Conservation (phyloP, 495 filamentous ascomycete species). For the Trypethelium eluteriae region DNA sequence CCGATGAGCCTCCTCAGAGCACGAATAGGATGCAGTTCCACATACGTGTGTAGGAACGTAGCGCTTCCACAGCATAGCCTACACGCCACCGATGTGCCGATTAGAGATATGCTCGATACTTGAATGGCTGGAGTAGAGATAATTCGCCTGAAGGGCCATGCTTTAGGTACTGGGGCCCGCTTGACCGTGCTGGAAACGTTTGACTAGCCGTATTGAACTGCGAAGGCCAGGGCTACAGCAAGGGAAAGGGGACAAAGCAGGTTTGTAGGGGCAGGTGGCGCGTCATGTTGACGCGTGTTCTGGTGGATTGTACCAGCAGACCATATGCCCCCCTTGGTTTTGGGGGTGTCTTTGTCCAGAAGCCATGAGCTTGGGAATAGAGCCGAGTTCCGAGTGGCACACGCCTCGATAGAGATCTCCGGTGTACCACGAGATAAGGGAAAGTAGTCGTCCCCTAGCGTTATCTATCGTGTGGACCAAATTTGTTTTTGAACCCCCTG, state of each 20-base stretch:
- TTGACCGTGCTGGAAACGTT: not conserved
- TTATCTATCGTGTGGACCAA: too few relatives aligned
- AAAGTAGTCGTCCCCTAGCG: too few relatives aligned
- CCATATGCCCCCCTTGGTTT: not conserved
- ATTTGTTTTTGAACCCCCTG: too few relatives aligned
- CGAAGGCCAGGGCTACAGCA: too few relatives aligned
- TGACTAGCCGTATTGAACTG: not conserved
- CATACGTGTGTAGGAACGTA: not conserved
- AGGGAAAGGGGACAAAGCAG: slow-evolving; percentile 3
- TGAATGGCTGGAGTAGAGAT: not conserved
- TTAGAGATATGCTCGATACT: not conserved
- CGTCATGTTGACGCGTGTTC: not conserved
- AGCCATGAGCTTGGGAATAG: not conserved
- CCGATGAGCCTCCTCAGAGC: not conserved
- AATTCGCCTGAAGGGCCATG: not conserved
- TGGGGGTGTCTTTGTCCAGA: not conserved
- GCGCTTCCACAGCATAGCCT: not conserved
- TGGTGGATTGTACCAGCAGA: not conserved
- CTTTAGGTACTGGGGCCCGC: too few relatives aligned
- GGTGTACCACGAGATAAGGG: not conserved
- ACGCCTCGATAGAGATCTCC: not conserved
- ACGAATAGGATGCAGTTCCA: not conserved
- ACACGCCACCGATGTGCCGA: not conserved
- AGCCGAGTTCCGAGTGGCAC: not conserved
- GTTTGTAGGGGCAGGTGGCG: not conserved